A percentile compares a stretch with the other conserved stretches of the same genome.
Evolutionary conservation across 192 early-diverging fungal genomes (phyloP).

Genomic region (Podila verticillata): DNA sequence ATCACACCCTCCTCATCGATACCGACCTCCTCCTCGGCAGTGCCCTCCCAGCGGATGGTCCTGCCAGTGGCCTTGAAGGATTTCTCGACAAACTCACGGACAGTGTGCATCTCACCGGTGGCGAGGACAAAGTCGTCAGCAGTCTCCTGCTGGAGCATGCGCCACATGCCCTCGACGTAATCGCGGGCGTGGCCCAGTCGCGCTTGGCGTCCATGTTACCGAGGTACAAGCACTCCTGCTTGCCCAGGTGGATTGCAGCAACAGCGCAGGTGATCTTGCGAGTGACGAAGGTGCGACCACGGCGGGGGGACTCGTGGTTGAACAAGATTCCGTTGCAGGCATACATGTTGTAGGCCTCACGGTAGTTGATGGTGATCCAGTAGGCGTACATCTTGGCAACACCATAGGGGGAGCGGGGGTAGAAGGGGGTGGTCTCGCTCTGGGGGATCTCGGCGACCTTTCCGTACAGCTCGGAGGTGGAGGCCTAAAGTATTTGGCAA

Average conservation of each 20-base stretch:
- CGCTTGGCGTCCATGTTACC: conserved; percentile 79
- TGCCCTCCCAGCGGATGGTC: conserved; percentile 70
- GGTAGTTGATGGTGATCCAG: conserved; percentile 81
- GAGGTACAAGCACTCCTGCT: conserved; percentile 70
- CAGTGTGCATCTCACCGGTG: conserved; percentile 80
- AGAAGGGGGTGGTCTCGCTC: conserved; percentile 79
- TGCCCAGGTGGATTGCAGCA: conserved; percentile 70
- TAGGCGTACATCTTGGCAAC: conserved; percentile 80
- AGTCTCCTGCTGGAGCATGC: conserved; percentile 76
- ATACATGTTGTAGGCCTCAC: conserved; percentile 76
- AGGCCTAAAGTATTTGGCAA: conserved; percentile 55
- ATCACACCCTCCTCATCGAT: conserved; percentile 59
- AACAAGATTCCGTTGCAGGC: conserved; percentile 80
- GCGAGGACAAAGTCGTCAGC: conserved; percentile 77
- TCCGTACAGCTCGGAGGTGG: conserved; percentile 78
- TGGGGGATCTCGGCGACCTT: conserved; percentile 79
- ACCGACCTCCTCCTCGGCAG: conserved; percentile 67
- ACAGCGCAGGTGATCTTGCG: conserved; percentile 78
- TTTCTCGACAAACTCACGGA: conserved; percentile 75
- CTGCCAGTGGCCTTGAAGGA: conserved; percentile 66
- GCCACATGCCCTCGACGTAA: conserved; percentile 80
- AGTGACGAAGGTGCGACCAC: conserved; percentile 78
- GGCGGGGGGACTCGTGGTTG: conserved; percentile 77
- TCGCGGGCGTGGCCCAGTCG: conserved; percentile 81
- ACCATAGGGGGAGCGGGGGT: conserved; percentile 79